Base-by-base conservation (phyloP, 2,329 filamentous ascomycete genomes). In the Simplicillium sp. region DNA sequence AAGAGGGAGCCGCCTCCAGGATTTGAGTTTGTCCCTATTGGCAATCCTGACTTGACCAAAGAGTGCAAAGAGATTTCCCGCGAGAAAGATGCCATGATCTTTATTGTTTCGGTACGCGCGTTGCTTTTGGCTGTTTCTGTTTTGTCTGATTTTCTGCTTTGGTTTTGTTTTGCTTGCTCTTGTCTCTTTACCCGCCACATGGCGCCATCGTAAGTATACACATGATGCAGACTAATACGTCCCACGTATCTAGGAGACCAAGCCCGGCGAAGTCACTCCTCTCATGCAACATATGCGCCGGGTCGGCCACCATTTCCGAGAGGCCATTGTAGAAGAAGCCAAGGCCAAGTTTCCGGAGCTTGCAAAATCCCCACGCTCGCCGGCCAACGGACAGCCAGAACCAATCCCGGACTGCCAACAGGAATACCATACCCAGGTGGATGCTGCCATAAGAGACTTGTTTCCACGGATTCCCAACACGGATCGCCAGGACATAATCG, bases 401-500 rank as follows among this genome's bases (percentile, higher is more conserved):
- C 72, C 74, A 4, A 80, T 82, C 40, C 78, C 78, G 1, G 61
- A 71, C 37, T 68, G 65, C 2, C 77, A 81, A 50, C 60, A 65
- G 31, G 73, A 80, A 44, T 81, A 82, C 48, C 73, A 80, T 49
- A 62, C 62, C 38, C 76, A 82, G 55, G 78, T 76, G 39, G 76
- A 82, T 54, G 72, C 67, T 20, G 76, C 75, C 9, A 65, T 83
- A 38, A 66, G 73, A 51, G 79, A 82, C 52, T 58, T 82, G 14
- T 82, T 82, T 50, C 79, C 78, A 1, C 66, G 77, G 41, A 81
- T 83, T 39, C 79, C 79, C 9, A 68, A 82, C 46, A 78, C 74
- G 17, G 78, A 82, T 57, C 71, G 78, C 33, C 69, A 74, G 46
- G 66, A 70, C 52, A 80, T 83, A 42, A 72, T 83, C 20, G 65